Conservation (phyloP, 2,329 filamentous ascomycete genomes). For the Xylariales sp. region DNA sequence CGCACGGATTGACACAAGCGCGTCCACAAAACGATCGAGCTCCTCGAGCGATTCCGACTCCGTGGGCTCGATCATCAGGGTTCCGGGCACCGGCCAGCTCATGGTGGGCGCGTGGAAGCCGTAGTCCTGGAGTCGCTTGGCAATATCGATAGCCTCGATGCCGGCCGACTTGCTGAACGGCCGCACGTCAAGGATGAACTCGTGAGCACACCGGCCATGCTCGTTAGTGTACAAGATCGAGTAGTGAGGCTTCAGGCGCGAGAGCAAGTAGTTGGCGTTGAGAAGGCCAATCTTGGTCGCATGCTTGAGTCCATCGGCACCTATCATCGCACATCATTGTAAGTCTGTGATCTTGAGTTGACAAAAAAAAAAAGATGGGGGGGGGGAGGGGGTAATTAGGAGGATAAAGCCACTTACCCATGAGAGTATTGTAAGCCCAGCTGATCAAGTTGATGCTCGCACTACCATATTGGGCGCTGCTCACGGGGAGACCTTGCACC, state of each 20-base stretch:
- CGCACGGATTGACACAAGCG: slow-evolving; percentile 76
- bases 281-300: slow-evolving; percentile 91
- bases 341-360: background rate
- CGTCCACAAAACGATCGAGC: slow-evolving; percentile 89
- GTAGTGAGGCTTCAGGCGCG: slow-evolving; percentile 81
- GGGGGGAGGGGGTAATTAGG: background rate
- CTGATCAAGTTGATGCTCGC: slow-evolving; percentile 91
- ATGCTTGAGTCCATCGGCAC: slow-evolving; percentile 72
- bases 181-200: slow-evolving; percentile 91
- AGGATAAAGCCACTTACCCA: slow-evolving; percentile 53
- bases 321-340: slow-evolving; percentile 18
- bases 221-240: slow-evolving; percentile 90
- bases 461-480: slow-evolving; percentile 80
- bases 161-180: slow-evolving; percentile 79
- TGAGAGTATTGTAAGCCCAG: slow-evolving; percentile 93
- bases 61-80: slow-evolving; percentile 96
- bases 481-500: slow-evolving; percentile 72
- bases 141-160: slow-evolving; percentile 89
- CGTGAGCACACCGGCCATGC: slow-evolving; percentile 85
- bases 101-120: slow-evolving; percentile 97
- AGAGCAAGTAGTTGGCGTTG: slow-evolving; percentile 95
- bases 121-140: slow-evolving; percentile 94
- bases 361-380: background rate
- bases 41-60: slow-evolving; percentile 91
- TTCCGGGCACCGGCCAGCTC: slow-evolving; percentile 93